Evolutionary conservation across 352 stramenopile genomes (phyloP), one percentile per base, ranked within the genome.

Genomic region (Aphanomyces stellatus): DNA sequence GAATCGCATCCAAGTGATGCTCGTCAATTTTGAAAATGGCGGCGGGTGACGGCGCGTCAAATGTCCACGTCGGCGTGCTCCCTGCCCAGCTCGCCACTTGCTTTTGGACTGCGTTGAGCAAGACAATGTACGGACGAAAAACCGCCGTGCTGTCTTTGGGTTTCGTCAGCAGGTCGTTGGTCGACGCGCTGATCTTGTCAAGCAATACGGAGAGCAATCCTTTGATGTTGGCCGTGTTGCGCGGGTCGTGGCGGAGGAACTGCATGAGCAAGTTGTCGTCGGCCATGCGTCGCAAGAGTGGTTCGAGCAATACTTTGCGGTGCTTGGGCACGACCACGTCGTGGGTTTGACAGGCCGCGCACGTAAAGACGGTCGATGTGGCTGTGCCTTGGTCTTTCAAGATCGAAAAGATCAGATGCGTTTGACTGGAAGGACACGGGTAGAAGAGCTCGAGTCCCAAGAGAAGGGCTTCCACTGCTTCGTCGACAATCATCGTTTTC

Each of bases 371-470:
- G n/a, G 51, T 34, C 28, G 48, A 22, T 28, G 49, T 11, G 17
- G 49, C 17, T n/a, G 19, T 30, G 13, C 5, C 30, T 57, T 22
- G 8, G 43, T 34, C 48, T 31, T 63, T 69, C 15, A 63, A 35
- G 13, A 82, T 67, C 2, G 69, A 71, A 17, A 88, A 72, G 28
- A 91, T 78, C 5, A 97, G 74, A 33, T 79, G 69, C 2, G 76
- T 62, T 55, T 91, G 80, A 40, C 85, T 73, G 57, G 76, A 91
- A 51, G 77, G 74, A 22, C 80, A 93, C 10, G 90, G 80, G 46
- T 95, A 95, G 53, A 97, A 96, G 1, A 97, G 37, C 28, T 97
- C 88, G 22, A 96, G 80, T 0, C 84, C 88, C 6, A 90, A 67
- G 74, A 96, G 88, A 1, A 97, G 72, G 0, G 78, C 78, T 2